Evolutionary conservation across 108 stramenopile genomes (phyloP).

Genomic region (Nitzschia sp.): DNA sequence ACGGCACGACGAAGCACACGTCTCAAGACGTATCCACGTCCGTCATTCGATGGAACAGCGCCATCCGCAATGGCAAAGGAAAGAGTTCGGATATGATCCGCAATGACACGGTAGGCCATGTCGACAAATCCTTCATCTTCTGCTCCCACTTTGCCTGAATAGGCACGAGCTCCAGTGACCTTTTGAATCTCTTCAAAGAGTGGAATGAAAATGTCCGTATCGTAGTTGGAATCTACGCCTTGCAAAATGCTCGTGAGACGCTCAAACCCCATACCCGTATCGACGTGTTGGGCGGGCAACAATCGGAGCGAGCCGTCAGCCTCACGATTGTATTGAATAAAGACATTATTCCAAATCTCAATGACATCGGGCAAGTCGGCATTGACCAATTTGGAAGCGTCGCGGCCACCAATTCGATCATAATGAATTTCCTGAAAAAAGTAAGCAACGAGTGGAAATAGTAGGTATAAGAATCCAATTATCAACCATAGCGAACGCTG

Average conservation of each 20-base stretch:
- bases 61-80: constrained; percentile 99
- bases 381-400: constrained; percentile 94
- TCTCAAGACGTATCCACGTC: constrained; percentile 97
- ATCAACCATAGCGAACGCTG: too few relatives aligned
- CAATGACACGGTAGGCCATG: constrained; percentile 99
- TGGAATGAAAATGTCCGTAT: constrained; percentile 98
- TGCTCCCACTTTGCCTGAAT: constrained; percentile 89
- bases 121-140: constrained; percentile 89
- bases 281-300: constrained; percentile 96
- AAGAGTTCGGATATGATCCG: constrained; percentile 98
- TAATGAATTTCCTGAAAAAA: constrained; percentile 92
- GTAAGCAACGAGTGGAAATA: too few relatives aligned
- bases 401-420: constrained; percentile 97
- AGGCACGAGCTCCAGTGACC: constrained; percentile 85
- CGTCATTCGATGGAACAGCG: constrained; percentile 96
- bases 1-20: constrained; percentile 96
- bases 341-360: constrained; percentile 99
- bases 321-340: constrained; percentile 99
- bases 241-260: constrained; percentile 95
- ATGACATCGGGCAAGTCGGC: constrained; percentile 95
- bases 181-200: constrained; percentile 92
- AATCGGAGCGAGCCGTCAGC: constrained; percentile 80
- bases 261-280: constrained; percentile 99
- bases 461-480: constrained; percentile 7
- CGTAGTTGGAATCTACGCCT: constrained; percentile 95